phyloP scores from a whole-genome alignment of 1,284 basidiomycete species.

The Pyrrhoderma lamaoense region DNA sequence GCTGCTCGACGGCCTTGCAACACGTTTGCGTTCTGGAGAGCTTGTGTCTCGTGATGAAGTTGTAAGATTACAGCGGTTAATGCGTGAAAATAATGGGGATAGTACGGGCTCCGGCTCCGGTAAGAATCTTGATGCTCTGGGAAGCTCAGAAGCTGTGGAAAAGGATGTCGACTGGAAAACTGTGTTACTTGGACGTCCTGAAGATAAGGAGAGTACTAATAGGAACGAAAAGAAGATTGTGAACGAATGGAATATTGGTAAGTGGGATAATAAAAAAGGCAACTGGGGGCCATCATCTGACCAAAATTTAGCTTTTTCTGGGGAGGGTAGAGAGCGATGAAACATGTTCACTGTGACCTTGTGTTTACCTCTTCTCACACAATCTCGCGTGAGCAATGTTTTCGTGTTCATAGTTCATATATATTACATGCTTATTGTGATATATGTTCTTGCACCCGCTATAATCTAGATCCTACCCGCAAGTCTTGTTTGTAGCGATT shows the following conservation, averaged over 20 bases:
- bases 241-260: constrained; percentile 3
- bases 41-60: constrained; percentile 41
- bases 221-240: constrained; percentile 8
- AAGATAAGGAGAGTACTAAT: not conserved
- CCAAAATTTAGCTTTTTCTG: not conserved
- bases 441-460: no score
- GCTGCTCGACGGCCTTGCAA: constrained; percentile 49
- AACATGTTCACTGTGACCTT: not conserved
- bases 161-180: not conserved
- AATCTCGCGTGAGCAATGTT: no score
- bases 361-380: no score
- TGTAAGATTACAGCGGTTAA: constrained; percentile 40
- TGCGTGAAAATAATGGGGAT: constrained; percentile 27
- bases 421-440: no score
- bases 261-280: not conserved
- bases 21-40: constrained; percentile 38
- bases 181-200: constrained; percentile 10
- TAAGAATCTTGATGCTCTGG: constrained; percentile 6
- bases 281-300: no score
- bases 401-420: no score
- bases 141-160: not conserved
- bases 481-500: no score
- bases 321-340: not conserved
- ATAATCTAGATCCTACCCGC: no score
- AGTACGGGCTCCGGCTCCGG: constrained; percentile 17